A percentile compares a stretch with the other conserved stretches of the same genome.
phyloP scores from a whole-genome alignment of 305 asterid species.

The Fraxinus floribunda region DNA sequence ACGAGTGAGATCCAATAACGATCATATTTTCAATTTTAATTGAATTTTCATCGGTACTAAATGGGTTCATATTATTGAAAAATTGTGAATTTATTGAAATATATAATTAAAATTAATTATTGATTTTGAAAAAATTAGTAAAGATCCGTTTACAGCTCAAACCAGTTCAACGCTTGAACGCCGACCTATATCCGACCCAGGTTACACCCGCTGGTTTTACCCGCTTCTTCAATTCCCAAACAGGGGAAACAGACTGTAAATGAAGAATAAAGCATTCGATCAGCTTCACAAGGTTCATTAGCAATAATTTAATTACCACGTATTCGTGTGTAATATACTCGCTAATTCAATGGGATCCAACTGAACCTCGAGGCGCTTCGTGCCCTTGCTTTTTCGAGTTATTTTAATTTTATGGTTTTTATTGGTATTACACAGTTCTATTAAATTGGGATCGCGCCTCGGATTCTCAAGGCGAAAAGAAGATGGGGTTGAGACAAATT shows the following conservation, averaged over 20 bases:
- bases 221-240: not conserved
- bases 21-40: no score
- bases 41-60: no score
- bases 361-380: not conserved
- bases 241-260: conserved; percentile 20
- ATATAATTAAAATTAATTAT: no score
- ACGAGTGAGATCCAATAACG: no score
- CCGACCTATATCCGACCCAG: not conserved
- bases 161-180: not conserved
- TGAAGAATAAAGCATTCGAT: conserved; percentile 23
- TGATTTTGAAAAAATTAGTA: not conserved
- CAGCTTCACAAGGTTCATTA: conserved; percentile 31
- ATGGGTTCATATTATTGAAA: no score
- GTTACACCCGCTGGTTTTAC: not conserved
- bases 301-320: not conserved
- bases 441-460: conserved; percentile 39
- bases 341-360: conserved; percentile 10
- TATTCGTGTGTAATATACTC: not conserved
- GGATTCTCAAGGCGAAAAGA: conserved; percentile 17
- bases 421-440: conserved; percentile 18
- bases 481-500: conserved; percentile 34
- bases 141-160: not conserved
- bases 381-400: conserved; percentile 6
- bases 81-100: no score
- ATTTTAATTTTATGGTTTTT: conserved; percentile 4